Conservation (phyloP, 768 basidiomycete species). For the Austroboletus festivus region DNA sequence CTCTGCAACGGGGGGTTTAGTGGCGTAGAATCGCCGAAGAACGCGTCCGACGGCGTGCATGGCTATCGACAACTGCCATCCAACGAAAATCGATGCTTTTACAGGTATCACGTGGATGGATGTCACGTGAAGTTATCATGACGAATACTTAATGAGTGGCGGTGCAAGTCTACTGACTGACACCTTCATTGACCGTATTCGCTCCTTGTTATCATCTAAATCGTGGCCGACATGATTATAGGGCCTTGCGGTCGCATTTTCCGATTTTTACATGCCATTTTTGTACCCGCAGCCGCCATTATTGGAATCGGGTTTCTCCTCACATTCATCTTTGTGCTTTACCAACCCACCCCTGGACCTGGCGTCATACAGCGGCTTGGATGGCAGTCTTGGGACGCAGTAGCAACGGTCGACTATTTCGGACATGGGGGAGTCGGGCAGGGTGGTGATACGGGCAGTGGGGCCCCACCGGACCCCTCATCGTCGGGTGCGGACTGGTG, state of each 20-base stretch:
- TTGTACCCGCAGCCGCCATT: conserved; percentile 57
- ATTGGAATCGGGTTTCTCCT: conserved; percentile 70
- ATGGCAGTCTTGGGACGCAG: conserved; percentile 85
- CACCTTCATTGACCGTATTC: conserved; percentile 1
- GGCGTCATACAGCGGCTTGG: conserved; percentile 70
- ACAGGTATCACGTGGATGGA: background rate
- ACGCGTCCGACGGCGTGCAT: conserved; percentile 33
- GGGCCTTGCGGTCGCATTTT: conserved; percentile 42
- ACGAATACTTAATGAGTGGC: too few relatives aligned
- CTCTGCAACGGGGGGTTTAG: conserved; percentile 15
- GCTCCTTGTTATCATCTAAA: conserved; percentile 7
- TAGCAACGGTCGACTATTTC: conserved; percentile 34
- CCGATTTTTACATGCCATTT: conserved; percentile 52
- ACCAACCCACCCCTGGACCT: conserved; percentile 74
- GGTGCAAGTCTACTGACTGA: background rate
- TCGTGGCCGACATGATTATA: conserved; percentile 35
- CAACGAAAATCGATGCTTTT: background rate
- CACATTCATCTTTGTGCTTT: conserved; percentile 74
- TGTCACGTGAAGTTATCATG: too few relatives aligned
- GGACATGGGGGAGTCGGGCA: background rate
- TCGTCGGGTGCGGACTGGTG: conserved; percentile 13
- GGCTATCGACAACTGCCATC: background rate
- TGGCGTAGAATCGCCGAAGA: conserved; percentile 40
- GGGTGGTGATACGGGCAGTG: too few relatives aligned
- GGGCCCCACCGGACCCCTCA: background rate